A percentile compares a stretch with the other conserved stretches of the same genome.
Conservation (phyloP, 345 rosid genomes). For the Corymbia maculata region DNA sequence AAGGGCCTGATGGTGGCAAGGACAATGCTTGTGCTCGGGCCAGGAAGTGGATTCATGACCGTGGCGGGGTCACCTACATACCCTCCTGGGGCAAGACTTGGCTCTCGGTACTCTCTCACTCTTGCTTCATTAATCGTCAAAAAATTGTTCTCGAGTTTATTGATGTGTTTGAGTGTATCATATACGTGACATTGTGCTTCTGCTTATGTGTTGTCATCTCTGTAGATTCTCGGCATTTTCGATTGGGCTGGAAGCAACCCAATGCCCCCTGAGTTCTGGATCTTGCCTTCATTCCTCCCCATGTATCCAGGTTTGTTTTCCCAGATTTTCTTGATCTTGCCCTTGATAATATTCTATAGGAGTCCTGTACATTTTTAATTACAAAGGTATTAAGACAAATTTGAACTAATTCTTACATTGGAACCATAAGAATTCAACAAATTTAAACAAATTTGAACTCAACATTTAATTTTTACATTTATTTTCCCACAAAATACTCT, state of each 20-base stretch:
- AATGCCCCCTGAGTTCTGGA: constrained; percentile 23
- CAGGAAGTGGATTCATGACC: constrained; percentile 22
- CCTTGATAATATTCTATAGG: neutral
- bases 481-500: no score
- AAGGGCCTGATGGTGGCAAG: constrained; percentile 18
- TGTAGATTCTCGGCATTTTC: constrained; percentile 15
- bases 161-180: neutral
- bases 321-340: neutral
- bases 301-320: constrained; percentile 14
- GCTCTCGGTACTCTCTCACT: constrained; percentile 10
- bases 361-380: neutral
- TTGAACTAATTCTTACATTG: neutral
- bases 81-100: constrained; percentile 35
- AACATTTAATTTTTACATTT: no score
- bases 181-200: neutral
- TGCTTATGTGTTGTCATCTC: neutral
- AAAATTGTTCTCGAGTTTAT: neutral
- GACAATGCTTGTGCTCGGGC: constrained; percentile 19
- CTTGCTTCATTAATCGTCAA: neutral
- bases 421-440: neutral
- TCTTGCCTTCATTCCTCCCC: constrained; percentile 24
- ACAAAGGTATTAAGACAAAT: neutral
- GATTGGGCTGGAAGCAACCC: constrained; percentile 21
- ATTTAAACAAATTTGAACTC: no score
- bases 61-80: constrained; percentile 16